Evolutionary conservation across 2,329 filamentous ascomycete species (phyloP), one percentile per base, ranked within the genome.

Genomic region (Penicillium sp.): DNA sequence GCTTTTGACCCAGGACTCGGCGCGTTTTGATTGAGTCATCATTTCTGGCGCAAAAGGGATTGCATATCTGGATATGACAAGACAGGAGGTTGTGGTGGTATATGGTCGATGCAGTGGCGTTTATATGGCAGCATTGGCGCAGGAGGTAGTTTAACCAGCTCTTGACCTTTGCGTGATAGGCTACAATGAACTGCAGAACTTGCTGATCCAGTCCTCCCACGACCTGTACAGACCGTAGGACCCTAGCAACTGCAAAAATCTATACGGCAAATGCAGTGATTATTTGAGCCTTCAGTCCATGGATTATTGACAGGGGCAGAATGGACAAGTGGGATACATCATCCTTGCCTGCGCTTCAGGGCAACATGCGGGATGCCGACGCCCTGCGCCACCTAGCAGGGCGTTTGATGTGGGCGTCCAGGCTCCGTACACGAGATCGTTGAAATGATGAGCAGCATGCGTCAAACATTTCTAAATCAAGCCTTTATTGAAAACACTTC

Each of bases 91-190:
- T 35, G 35, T 51, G 55, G 46, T 29, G 45, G 35, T 46, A 58
- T 49, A 38, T 23, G 30, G 38, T 55, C 49, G 51, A 49, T 55
- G 55, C 58, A 62, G 50, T 58, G 54, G 55, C 50, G 50, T 62
- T 58, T 62, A 46, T 55, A 53, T 58, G 60, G 45, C 41, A 58
- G 55, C 60, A 62, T 58, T 48, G 60, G 60, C 55, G 60, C 60
- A 51, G 50, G 60, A 41, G 60, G 55, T 50, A 30, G 44, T 58
- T 62, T 55, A 45, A 54, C 30, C 13, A 44, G 31, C 46, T 44
- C 38, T 52, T 56, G 29, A 19, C 45, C 21, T 29, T 47, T 47
- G 44, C 44, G 44, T 17, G 45, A 23, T 48, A 56, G 29, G 58
- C 59, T 52, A 50, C 44, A 56, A 57, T 56, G 29, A 61, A 49